Conservation (phyloP, 179 eudicot genomes). For the Gypsophila paniculata region DNA sequence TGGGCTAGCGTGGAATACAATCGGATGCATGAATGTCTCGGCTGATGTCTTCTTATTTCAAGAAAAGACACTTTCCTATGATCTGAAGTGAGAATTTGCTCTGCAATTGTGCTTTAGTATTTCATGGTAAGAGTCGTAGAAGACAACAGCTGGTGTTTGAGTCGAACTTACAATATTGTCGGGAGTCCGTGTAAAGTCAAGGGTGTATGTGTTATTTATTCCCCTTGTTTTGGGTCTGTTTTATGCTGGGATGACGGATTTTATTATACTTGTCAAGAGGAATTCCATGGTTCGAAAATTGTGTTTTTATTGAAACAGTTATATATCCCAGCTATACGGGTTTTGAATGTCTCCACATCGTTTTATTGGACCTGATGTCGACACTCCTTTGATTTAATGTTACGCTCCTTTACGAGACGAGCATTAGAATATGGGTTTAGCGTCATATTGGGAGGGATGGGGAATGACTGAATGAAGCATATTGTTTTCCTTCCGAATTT, state of each 20-base stretch:
- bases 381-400: neutral
- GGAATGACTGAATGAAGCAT: too few species aligned
- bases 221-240: slow-evolving; percentile 8
- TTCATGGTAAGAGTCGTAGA: neutral
- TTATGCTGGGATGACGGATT: neutral
- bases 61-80: neutral
- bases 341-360: neutral
- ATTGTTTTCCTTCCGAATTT: too few species aligned
- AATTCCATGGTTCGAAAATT: neutral
- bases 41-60: slow-evolving; percentile 15
- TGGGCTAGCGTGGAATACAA: slow-evolving; percentile 6
- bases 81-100: slow-evolving; percentile 1
- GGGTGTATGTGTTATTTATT: neutral
- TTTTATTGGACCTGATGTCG: neutral
- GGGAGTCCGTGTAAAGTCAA: neutral
- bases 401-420: neutral
- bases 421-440: too few species aligned
- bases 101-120: slow-evolving; percentile 9
- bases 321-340: neutral
- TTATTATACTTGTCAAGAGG: neutral
- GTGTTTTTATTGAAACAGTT: neutral
- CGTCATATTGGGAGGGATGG: too few species aligned
- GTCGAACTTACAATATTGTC: slow-evolving; percentile 17
- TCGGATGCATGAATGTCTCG: slow-evolving; percentile 13
- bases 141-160: slow-evolving; percentile 11